phyloP scores from a whole-genome alignment of 345 rosid genomes.

The Hypericum androsaemum region DNA sequence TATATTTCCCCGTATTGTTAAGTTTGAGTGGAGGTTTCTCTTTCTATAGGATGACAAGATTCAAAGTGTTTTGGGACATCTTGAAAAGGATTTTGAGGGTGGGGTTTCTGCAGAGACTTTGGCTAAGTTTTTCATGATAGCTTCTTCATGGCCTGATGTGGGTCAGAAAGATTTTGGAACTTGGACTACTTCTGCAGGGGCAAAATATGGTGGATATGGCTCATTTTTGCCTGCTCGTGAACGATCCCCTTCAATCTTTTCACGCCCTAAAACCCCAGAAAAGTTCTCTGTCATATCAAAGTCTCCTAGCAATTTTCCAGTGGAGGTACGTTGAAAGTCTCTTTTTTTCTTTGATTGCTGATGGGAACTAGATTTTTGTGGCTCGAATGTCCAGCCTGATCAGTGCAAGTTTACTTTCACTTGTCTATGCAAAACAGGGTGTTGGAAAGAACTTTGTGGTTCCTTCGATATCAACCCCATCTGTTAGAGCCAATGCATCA shows the following conservation, averaged over 20 bases:
- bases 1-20: too few species aligned
- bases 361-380: constrained; percentile 7
- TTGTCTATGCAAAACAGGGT: constrained; percentile 31
- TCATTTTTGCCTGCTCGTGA: constrained; percentile 54
- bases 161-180: not conserved
- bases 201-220: constrained; percentile 51
- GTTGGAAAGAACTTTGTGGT: constrained; percentile 32
- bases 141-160: not conserved
- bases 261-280: constrained; percentile 28
- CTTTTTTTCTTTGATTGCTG: constrained; percentile 5
- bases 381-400: constrained; percentile 5
- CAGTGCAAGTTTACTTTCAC: constrained; percentile 16
- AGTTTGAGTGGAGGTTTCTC: constrained; percentile 5
- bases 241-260: constrained; percentile 17
- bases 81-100: constrained; percentile 43
- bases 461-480: constrained; percentile 19
- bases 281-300: constrained; percentile 19
- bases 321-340: constrained; percentile 33
- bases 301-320: constrained; percentile 24
- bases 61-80: constrained; percentile 55
- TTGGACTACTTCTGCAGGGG: constrained; percentile 39
- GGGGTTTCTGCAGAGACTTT: constrained; percentile 35
- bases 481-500: constrained; percentile 8
- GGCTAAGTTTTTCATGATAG: constrained; percentile 39
- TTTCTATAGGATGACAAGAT: constrained; percentile 59